Percentiles rank a stretch among this genome's conserved stretches.
Conservation (phyloP, 2,329 filamentous ascomycete species). For the Monilinia fructicola region DNA sequence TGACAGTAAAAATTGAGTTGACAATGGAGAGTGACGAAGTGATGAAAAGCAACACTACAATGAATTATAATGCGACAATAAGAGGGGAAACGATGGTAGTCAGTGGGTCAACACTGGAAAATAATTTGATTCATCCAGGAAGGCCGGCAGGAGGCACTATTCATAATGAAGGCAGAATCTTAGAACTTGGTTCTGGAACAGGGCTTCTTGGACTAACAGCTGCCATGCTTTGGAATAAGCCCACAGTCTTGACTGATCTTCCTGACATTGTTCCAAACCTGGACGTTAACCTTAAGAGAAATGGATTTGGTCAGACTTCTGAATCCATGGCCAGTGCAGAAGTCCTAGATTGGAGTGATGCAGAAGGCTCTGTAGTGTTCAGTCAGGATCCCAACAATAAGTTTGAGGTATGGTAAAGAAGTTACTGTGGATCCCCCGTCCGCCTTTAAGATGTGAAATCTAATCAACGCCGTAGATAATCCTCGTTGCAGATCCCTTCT, state of each 20-base stretch:
- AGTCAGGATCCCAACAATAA: conserved; percentile 47
- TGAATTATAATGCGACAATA: neutral
- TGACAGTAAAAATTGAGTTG: conserved; percentile 9
- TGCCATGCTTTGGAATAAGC: conserved; percentile 65
- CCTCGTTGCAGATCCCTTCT: conserved; percentile 82
- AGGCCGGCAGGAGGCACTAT: neutral
- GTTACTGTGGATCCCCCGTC: conserved; percentile 19
- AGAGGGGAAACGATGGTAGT: neutral
- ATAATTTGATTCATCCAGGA: neutral
- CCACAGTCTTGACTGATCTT: conserved; percentile 78
- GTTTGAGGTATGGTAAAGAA: conserved; percentile 39
- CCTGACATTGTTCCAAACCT: conserved; percentile 82
- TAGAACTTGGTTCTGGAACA: conserved; percentile 89
- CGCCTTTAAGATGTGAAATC: neutral
- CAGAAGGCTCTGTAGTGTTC: conserved; percentile 42
- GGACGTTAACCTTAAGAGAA: conserved; percentile 68
- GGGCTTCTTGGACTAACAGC: conserved; percentile 87
- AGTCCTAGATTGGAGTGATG: conserved; percentile 56
- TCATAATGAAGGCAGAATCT: conserved; percentile 40
- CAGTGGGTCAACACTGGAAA: neutral
- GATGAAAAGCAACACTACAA: neutral
- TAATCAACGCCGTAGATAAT: conserved; percentile 56
- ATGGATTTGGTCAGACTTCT: conserved; percentile 51
- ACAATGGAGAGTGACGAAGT: neutral
- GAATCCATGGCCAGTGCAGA: conserved; percentile 62